phyloP scores from a whole-genome alignment of 805 yeast species.

The Sugiyamaella marilandica region DNA sequence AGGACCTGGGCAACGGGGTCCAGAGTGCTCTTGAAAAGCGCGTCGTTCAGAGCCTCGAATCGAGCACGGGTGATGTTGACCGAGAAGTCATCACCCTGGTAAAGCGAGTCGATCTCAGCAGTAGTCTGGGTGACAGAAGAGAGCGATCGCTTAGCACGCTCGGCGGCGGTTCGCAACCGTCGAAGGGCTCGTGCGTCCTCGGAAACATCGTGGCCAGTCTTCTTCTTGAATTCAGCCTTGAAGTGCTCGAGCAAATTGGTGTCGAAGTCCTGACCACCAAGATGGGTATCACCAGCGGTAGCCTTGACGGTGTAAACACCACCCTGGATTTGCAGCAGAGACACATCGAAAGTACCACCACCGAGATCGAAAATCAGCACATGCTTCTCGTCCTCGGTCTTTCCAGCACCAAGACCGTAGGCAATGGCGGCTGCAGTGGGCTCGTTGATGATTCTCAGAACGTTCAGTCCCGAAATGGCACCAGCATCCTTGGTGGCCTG shows the following conservation, averaged over 20 bases:
- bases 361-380: slow-evolving; percentile 91
- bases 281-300: slow-evolving; percentile 98
- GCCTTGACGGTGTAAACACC: slow-evolving; percentile 97
- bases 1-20: slow-evolving; percentile 93
- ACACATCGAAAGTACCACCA: slow-evolving; percentile 98
- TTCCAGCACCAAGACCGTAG: slow-evolving; percentile 90
- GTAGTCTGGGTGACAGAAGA: slow-evolving; percentile 95
- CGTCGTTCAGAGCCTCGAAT: slow-evolving; percentile 93
- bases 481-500: slow-evolving; percentile 91
- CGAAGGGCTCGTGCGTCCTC: slow-evolving; percentile 92
- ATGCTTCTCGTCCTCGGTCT: slow-evolving; percentile 76
- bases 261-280: slow-evolving; percentile 99
- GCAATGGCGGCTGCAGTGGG: slow-evolving; percentile 98
- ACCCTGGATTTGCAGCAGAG: slow-evolving; percentile 84
- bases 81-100: slow-evolving; percentile 93
- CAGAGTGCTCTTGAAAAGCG: slow-evolving; percentile 86
- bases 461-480: slow-evolving; percentile 79
- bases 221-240: slow-evolving; percentile 91
- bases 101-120: slow-evolving; percentile 92
- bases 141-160: slow-evolving; percentile 97
- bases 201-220: slow-evolving; percentile 87
- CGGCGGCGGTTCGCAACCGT: slow-evolving; percentile 98
- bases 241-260: slow-evolving; percentile 91
- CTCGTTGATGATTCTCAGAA: slow-evolving; percentile 80
- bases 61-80: slow-evolving; percentile 95